Base-by-base conservation (phyloP, 192 early-diverging fungal species). In the Coemansia sp. region DNA sequence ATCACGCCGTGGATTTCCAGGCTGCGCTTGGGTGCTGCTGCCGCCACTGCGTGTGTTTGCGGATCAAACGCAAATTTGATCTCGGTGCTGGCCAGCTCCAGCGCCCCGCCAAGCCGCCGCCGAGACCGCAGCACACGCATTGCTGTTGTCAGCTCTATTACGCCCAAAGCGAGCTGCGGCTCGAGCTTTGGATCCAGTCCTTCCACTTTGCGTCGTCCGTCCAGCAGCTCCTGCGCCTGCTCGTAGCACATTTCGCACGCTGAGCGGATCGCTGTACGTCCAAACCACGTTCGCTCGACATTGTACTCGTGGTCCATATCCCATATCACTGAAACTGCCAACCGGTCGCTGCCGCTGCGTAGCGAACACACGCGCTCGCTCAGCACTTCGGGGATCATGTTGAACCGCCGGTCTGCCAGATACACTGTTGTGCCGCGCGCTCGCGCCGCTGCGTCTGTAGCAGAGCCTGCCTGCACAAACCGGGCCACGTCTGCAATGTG, bases 401-500 rank as follows among this genome's bases (percentile, higher is more conserved):
- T 89, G 74, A 92, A 92, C 25, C 90, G 78, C 9, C 90, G 82
- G 78, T 92, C 90, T 5, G 90, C 88, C 53, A 92, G 62, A 54
- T 92, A 92, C 14, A 92, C 86, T 0, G 90, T 92, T 0, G 90
- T 90, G 20, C 86, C 89, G 52, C 90, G 83, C 25, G 85, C 85
- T 55, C 84, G 71, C 12, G 90, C 90, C 72, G 89, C 90, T 22
- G 83, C 37, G 60, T 92, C 90, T 4, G 87, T 85, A 9, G 83
- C 66, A 3, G 83, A 86, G 19, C 85, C 84, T 10, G 87, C 81
- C 4, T 74, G 66, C 8, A 92, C 82, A 81, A 90, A 92, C 20
- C 82, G 87, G 7, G 86, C 78, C 3, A 90, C 88, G 59, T 92
- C 90, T 4, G 90, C 90, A 64, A 92, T 92, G 42, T 92, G 90